Evolutionary conservation across 2,329 filamentous ascomycete species (phyloP).

Genomic region (Diaporthe citri): DNA sequence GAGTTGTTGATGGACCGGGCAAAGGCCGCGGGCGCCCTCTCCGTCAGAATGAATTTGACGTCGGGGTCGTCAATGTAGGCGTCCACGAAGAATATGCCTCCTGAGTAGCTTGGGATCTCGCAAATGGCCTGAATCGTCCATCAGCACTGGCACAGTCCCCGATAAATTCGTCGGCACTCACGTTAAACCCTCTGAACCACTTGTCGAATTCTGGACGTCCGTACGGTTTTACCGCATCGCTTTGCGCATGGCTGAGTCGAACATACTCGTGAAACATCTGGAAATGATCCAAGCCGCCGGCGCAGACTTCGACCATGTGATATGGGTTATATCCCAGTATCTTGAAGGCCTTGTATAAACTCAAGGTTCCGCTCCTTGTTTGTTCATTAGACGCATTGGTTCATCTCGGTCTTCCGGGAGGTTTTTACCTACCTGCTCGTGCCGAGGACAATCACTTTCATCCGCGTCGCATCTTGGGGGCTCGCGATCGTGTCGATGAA

Average conservation of each 20-base stretch:
- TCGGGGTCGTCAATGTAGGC: conserved; percentile 5
- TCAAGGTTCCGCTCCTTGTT: conserved; percentile 1
- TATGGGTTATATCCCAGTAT: background rate
- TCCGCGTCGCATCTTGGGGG: background rate
- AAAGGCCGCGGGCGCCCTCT: background rate
- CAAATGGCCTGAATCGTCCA: background rate
- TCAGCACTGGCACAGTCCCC: background rate
- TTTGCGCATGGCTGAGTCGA: background rate
- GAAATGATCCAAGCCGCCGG: background rate
- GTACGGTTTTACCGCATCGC: background rate
- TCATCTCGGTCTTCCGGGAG: too few relatives aligned
- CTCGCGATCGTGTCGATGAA: conserved; percentile 10
- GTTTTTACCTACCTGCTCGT: background rate
- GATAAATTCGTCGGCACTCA: background rate
- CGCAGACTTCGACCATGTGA: background rate
- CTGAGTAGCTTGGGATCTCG: conserved; percentile 13
- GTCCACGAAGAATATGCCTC: background rate
- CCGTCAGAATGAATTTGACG: conserved; percentile 5
- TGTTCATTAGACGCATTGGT: background rate
- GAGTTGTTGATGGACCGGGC: background rate
- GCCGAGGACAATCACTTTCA: conserved; percentile 14
- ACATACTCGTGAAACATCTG: conserved; percentile 3
- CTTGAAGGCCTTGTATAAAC: conserved; percentile 2
- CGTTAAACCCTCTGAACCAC: conserved; percentile 9
- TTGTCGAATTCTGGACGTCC: conserved; percentile 13